phyloP scores from a whole-genome alignment of 1,284 basidiomycete genomes.

The Nidula niveotomentosa region DNA sequence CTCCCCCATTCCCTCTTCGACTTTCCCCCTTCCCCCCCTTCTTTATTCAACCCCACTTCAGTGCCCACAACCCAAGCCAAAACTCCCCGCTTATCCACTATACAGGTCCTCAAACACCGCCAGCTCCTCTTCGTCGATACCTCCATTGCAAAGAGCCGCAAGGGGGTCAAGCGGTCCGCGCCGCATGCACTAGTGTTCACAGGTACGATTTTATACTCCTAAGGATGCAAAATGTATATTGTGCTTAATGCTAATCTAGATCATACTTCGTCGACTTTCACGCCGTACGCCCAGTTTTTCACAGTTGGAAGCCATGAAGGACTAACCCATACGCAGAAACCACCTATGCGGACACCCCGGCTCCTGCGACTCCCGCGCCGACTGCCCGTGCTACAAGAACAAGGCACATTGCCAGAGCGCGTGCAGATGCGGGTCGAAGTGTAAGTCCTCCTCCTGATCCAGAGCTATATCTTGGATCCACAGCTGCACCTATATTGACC shows the following conservation, averaged over 20 bases:
- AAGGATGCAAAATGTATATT: background rate
- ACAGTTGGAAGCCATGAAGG: background rate
- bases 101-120: too few relatives aligned
- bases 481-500: background rate
- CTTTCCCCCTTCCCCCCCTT: background rate
- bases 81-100: too few relatives aligned
- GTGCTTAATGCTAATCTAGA: conserved; percentile 16
- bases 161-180: conserved; percentile 20
- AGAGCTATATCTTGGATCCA: background rate
- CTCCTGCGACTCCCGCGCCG: conserved; percentile 30
- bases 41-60: too few relatives aligned
- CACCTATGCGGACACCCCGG: conserved; percentile 45
- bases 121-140: too few relatives aligned
- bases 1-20: background rate
- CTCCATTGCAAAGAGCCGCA: background rate
- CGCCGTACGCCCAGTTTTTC: conserved; percentile 28
- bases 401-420: conserved; percentile 32
- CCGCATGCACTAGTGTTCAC: background rate
- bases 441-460: conserved; percentile 21
- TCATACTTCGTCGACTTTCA: conserved; percentile 24
- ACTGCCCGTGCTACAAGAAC: conserved; percentile 39
- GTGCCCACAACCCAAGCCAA: too few relatives aligned
- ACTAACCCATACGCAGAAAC: conserved; percentile 13
- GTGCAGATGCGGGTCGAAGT: conserved; percentile 36
- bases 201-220: background rate